A percentile compares a stretch with the other conserved stretches of the same genome.
Conservation (phyloP, 2,329 filamentous ascomycete genomes). For the Ophiocordyceps camponoti-floridani region DNA sequence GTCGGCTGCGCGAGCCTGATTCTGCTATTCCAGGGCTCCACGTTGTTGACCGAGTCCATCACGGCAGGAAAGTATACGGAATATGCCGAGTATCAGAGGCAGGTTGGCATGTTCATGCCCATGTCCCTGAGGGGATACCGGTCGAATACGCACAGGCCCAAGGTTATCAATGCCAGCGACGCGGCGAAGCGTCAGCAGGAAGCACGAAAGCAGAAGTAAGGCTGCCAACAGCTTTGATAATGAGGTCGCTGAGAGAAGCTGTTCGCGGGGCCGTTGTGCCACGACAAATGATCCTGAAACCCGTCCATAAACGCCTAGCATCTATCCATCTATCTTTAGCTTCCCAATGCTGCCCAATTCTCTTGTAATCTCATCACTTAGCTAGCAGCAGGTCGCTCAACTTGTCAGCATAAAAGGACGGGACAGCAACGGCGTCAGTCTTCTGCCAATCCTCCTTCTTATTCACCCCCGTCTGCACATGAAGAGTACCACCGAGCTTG, state of each 20-base stretch:
- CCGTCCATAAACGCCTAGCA: not conserved
- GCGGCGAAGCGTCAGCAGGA: slow-evolving; percentile 25
- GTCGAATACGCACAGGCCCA: slow-evolving; percentile 19
- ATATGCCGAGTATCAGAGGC: slow-evolving; percentile 67
- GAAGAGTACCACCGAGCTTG: slow-evolving; percentile 74
- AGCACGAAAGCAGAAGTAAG: slow-evolving; percentile 17
- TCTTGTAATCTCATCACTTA: slow-evolving; percentile 5
- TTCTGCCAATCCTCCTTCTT: slow-evolving; percentile 71
- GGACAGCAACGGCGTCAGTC: slow-evolving; percentile 48
- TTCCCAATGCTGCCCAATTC: slow-evolving; percentile 1
- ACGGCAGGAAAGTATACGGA: slow-evolving; percentile 72
- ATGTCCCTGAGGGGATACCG: slow-evolving; percentile 25
- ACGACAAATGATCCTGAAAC: not conserved
- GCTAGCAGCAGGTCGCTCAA: slow-evolving; percentile 50
- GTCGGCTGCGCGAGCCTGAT: slow-evolving; percentile 53
- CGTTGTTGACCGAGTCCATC: slow-evolving; percentile 70
- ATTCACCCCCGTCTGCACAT: slow-evolving; percentile 77
- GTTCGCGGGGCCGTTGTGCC: not conserved
- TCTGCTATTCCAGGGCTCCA: slow-evolving; percentile 75
- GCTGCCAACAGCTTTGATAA: not conserved
- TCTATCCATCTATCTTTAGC: slow-evolving; percentile 1
- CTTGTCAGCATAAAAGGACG: slow-evolving; percentile 68
- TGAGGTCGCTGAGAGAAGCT: not conserved
- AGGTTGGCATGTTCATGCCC: slow-evolving; percentile 73
- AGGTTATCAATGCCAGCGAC: slow-evolving; percentile 32